These are phyloP conservation scores for Rosellinia necatrix DNA, from an alignment of 2,329 filamentous ascomycete species.

Conservation along the genomic window DNA sequence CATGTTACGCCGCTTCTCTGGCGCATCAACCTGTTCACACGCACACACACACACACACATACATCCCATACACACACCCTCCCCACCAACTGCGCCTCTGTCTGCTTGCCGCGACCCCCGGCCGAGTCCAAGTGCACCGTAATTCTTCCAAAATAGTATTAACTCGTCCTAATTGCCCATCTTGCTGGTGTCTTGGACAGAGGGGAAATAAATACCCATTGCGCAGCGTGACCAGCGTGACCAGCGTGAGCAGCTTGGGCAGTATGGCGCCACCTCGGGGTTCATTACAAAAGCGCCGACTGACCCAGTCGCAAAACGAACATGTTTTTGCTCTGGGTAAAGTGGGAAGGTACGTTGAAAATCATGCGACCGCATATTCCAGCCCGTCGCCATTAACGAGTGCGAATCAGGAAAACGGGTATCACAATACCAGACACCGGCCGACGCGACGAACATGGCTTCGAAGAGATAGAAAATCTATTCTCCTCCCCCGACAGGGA, in stretches of 20 bases:
- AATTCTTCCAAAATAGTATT: background rate
- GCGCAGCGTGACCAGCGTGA: too few species aligned
- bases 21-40: background rate
- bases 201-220: background rate
- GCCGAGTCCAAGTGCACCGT: background rate
- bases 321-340: slow-evolving; percentile 56
- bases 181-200: too few species aligned
- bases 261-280: slow-evolving; percentile 46
- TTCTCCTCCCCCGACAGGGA: slow-evolving; percentile 83
- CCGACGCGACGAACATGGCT: slow-evolving; percentile 85
- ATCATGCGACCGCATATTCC: background rate
- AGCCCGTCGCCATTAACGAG: background rate
- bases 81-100: slow-evolving; percentile 9
- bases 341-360: slow-evolving; percentile 49
- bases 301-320: slow-evolving; percentile 48
- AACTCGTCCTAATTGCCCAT: background rate
- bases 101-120: slow-evolving; percentile 2
- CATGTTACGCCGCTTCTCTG: slow-evolving; percentile 2
- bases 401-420: slow-evolving; percentile 76
- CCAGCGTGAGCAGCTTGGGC: background rate
- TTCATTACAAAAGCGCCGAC: slow-evolving; percentile 44
- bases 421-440: slow-evolving; percentile 78
- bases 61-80: slow-evolving; percentile 1
- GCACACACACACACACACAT: background rate
- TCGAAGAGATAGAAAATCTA: slow-evolving; percentile 84